A percentile compares a stretch with the other conserved stretches of the same genome.
These are phyloP conservation scores for Lipomyces yamadae DNA, from an alignment of 805 yeast species.

Conservation along the genomic window DNA sequence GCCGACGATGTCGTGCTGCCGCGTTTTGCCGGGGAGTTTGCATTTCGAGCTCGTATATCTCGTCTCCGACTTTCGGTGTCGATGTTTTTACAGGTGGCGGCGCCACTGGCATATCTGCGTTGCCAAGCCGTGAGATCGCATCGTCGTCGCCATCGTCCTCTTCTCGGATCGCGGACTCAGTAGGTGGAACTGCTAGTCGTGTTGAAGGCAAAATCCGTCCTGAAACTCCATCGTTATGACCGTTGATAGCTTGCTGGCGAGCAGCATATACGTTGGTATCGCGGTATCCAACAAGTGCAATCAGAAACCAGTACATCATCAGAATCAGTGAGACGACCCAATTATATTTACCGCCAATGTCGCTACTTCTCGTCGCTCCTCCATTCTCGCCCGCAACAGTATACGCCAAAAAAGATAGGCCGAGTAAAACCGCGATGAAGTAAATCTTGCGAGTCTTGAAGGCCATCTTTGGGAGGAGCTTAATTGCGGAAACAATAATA, in stretches of 20 bases:
- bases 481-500: slow-evolving; percentile 6
- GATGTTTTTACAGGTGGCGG: neutral
- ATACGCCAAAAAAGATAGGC: slow-evolving; percentile 12
- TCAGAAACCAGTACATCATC: slow-evolving; percentile 9
- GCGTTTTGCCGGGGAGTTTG: neutral
- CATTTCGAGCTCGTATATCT: slow-evolving; percentile 2
- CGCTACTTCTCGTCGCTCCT: neutral
- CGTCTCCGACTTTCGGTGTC: neutral
- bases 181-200: neutral
- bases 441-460: slow-evolving; percentile 4
- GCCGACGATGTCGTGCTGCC: neutral
- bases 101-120: neutral
- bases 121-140: neutral
- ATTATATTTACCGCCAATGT: slow-evolving; percentile 5
- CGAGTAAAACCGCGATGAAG: slow-evolving; percentile 7
- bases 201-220: neutral
- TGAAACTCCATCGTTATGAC: neutral
- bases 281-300: slow-evolving; percentile 4
- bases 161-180: neutral
- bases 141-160: neutral
- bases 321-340: slow-evolving; percentile 13
- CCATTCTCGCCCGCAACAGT: slow-evolving; percentile 14
- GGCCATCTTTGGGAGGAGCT: slow-evolving; percentile 8
- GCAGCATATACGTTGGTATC: neutral
- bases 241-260: neutral